A percentile compares a stretch with the other conserved stretches of the same genome.
phyloP scores from a whole-genome alignment of 768 basidiomycete species.

The Coprinopsis strossmayeri region DNA sequence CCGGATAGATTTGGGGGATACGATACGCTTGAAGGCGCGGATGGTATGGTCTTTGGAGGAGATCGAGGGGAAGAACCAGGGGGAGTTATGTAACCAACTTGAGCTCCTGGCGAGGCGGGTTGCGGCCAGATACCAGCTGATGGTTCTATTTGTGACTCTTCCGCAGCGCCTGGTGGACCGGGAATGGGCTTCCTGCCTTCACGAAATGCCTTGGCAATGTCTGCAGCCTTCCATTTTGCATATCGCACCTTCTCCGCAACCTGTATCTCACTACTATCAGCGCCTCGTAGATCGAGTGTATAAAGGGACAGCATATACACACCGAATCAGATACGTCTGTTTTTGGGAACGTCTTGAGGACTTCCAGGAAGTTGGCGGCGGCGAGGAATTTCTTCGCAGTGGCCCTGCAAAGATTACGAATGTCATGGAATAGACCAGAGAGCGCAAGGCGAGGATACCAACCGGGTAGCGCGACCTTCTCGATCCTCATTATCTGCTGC shows the following conservation, averaged over 20 bases:
- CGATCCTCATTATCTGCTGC: slow-evolving; percentile 91
- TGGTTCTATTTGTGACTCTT: slow-evolving; percentile 19
- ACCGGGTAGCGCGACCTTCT: slow-evolving; percentile 71
- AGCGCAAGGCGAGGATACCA: slow-evolving; percentile 9
- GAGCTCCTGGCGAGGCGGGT: neutral
- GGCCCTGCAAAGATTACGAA: slow-evolving; percentile 44
- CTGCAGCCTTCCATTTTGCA: slow-evolving; percentile 96
- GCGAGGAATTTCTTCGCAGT: slow-evolving; percentile 95
- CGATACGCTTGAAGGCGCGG: slow-evolving; percentile 4
- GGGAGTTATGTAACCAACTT: slow-evolving; percentile 2
- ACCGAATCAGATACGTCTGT: slow-evolving; percentile 53
- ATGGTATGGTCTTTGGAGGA: slow-evolving; percentile 14
- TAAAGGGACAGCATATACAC: slow-evolving; percentile 8
- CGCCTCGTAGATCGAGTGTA: neutral
- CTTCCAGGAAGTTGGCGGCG: slow-evolving; percentile 90
- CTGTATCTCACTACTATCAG: slow-evolving; percentile 32
- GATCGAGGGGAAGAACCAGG: slow-evolving; percentile 18
- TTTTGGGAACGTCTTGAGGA: slow-evolving; percentile 71
- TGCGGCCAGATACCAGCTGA: too few species aligned
- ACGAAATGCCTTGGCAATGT: slow-evolving; percentile 91
- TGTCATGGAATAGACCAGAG: neutral
- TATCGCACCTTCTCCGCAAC: slow-evolving; percentile 86
- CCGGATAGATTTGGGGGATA: neutral
- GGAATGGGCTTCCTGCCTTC: slow-evolving; percentile 82
- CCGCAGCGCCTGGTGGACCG: slow-evolving; percentile 58